A percentile compares a stretch with the other conserved stretches of the same genome.
phyloP scores from a whole-genome alignment of 2,329 filamentous ascomycete genomes.

The Fusarium udum region DNA sequence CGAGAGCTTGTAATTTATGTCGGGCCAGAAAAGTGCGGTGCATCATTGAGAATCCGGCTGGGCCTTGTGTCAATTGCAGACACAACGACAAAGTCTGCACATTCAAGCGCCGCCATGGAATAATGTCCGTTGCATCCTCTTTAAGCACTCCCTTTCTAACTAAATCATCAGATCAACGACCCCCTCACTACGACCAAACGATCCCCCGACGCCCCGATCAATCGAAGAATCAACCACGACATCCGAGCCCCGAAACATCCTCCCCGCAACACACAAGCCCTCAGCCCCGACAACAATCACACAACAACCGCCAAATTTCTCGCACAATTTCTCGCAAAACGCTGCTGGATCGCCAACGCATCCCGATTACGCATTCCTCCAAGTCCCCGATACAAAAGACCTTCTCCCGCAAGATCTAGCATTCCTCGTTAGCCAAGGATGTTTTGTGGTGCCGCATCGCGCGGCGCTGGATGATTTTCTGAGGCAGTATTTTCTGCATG shows the following conservation, averaged over 20 bases:
- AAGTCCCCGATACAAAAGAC: slow-evolving; percentile 31
- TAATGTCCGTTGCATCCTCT: background rate
- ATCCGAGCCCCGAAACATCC: background rate
- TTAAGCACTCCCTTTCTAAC: background rate
- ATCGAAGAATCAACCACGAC: background rate
- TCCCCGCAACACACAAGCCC: background rate
- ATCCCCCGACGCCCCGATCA: slow-evolving; percentile 6
- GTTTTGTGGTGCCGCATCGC: slow-evolving; percentile 39
- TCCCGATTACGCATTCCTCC: slow-evolving; percentile 37
- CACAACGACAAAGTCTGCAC: slow-evolving; percentile 40
- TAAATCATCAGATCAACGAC: background rate
- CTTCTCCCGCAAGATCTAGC: slow-evolving; percentile 37
- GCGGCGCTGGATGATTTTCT: slow-evolving; percentile 42
- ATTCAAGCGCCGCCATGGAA: slow-evolving; percentile 31
- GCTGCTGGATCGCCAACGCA: slow-evolving; percentile 10
- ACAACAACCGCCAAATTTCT: background rate
- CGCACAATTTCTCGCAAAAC: background rate
- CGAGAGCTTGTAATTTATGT: slow-evolving; percentile 37
- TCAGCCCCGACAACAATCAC: background rate
- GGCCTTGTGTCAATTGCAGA: slow-evolving; percentile 41
- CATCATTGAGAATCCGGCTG: slow-evolving; percentile 34
- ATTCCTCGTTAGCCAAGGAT: slow-evolving; percentile 41
- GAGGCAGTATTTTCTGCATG: slow-evolving; percentile 43
- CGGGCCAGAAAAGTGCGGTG: slow-evolving; percentile 39
- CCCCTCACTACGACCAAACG: background rate